A percentile compares a stretch with the other conserved stretches of the same genome.
These are phyloP conservation scores for Flaveria bidentis DNA, from an alignment of 129 eudicot species.

Conservation along the genomic window DNA sequence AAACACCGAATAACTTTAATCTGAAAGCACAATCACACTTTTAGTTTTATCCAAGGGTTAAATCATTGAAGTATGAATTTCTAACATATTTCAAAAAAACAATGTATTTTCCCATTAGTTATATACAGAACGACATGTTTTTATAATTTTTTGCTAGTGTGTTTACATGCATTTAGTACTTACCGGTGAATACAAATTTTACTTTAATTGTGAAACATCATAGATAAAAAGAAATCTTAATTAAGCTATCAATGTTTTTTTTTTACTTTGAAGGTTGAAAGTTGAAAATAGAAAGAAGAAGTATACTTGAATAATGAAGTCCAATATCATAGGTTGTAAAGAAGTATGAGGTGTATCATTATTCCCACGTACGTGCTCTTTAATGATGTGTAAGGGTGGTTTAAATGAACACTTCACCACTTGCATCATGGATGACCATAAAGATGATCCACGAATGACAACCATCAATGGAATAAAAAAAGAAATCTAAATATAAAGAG, in stretches of 20 bases:
- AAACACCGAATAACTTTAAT: no score
- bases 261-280: background rate
- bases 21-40: no score
- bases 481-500: background rate
- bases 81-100: no score
- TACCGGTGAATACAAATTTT: no score
- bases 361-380: background rate
- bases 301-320: background rate
- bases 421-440: conserved; percentile 4
- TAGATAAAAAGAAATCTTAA: no score
- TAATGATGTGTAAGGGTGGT: background rate
- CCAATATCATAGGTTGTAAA: background rate
- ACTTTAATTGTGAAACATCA: no score
- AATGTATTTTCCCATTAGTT: no score
- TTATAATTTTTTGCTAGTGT: no score
- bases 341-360: background rate
- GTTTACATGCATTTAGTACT: no score
- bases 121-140: no score
- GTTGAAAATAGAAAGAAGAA: background rate
- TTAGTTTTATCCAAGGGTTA: no score
- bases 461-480: background rate
- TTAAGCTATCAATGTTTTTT: background rate
- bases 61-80: no score
- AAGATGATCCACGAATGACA: background rate
- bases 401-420: conserved; percentile 1